Evolutionary conservation across 129 eudicot species (phyloP), one percentile per base, ranked within the genome.

Genomic region (Ambrosia trifida): DNA sequence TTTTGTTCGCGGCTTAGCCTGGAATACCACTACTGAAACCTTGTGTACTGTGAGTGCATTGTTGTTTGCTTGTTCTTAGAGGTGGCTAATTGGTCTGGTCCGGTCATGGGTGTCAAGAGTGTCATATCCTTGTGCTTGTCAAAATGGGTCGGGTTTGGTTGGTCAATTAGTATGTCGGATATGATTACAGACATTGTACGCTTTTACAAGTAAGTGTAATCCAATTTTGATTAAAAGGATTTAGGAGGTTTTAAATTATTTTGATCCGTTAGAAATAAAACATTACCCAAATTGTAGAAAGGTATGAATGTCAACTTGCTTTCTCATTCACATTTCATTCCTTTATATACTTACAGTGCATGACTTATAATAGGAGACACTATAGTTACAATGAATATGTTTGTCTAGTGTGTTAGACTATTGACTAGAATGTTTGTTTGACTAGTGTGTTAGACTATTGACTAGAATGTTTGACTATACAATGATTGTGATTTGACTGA

Each of bases 1-100:
- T 80, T 88, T 83, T 85, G 91, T 88, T 74, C 88, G 95, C 83
- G 95, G 95, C 73, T 83, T 88, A 68, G 88, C 96, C 66, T 88
- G 89, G 91, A 81, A 85, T 77, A 85, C 96, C 43, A 63, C 91
- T 53, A 81, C 91, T 52, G 89, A 85, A 72, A 85, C 89, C 65
- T 83, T 85, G 91, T 81, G 87, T 85, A 85, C 84, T 83, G 90
- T 85, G 91, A 88, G 90, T 88, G 88, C 60, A 70, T 79, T 82
- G 88, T 78, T 62, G 75, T 68, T 68, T 79, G 85, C 58, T 64
- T 74, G 73, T 49, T 63, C 47, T 66, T 78, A 62, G 67, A 35
- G 67, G 67, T 62, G 67, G 67, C 67, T 35, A 33, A 10, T 33
- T 62, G 47, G n/a, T n/a, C n/a, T 13, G 67, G 30, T 36, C 19